phyloP scores from a whole-genome alignment of 202 grass and related monocot species.

The Schoenoplectus triqueter region DNA sequence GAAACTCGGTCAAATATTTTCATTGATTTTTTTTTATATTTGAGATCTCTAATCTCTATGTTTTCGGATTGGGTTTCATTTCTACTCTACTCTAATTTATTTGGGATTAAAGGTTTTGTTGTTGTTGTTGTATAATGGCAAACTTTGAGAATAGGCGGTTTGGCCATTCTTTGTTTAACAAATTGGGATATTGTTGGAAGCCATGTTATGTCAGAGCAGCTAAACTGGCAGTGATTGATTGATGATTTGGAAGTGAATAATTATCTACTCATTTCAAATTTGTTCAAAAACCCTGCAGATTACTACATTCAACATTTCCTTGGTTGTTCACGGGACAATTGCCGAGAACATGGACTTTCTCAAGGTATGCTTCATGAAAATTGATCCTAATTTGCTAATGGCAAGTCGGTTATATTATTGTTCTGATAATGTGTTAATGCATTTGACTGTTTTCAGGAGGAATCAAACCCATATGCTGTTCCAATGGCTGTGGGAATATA shows the following conservation, averaged over 20 bases:
- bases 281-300: conserved; percentile 37
- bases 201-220: neutral
- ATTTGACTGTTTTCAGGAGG: conserved; percentile 47
- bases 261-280: conserved; percentile 23
- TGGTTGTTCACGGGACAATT: conserved; percentile 59
- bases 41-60: no score
- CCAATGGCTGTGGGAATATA: conserved; percentile 55
- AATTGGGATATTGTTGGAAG: neutral
- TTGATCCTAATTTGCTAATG: conserved; percentile 28
- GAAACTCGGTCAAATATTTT: no score
- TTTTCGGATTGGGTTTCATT: no score
- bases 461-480: conserved; percentile 58
- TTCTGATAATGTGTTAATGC: conserved; percentile 27
- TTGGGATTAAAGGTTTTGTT: no score
- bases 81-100: no score
- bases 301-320: conserved; percentile 58
- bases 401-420: conserved; percentile 3
- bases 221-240: neutral
- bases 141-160: neutral
- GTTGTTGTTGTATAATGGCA: no score
- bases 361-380: conserved; percentile 42
- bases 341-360: conserved; percentile 65
- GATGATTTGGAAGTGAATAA: neutral
- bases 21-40: no score
- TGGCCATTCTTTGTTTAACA: conserved; percentile 1